A percentile compares a stretch with the other conserved stretches of the same genome.
phyloP scores from a whole-genome alignment of 768 basidiomycete species.

The Agrocybe chaxingu region DNA sequence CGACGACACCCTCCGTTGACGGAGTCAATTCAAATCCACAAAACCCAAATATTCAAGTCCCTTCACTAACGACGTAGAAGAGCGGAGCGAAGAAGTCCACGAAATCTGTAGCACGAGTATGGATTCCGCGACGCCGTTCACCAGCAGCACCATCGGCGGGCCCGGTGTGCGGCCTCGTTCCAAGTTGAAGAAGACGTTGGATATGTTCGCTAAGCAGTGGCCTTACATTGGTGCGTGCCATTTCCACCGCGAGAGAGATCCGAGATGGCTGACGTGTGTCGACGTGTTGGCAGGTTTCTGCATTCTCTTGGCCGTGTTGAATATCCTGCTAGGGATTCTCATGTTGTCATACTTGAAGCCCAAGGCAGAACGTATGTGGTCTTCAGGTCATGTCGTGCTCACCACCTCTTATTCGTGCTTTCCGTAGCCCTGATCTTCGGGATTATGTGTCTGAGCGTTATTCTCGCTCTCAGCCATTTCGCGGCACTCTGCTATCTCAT shows the following conservation, averaged over 20 bases:
- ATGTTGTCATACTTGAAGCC: conserved; percentile 25
- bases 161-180: conserved; percentile 15
- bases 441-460: conserved; percentile 20
- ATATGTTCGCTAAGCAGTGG: conserved; percentile 18
- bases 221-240: conserved; percentile 20
- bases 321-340: conserved; percentile 25
- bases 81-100: not conserved
- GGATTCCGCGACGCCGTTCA: not conserved
- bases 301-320: conserved; percentile 23
- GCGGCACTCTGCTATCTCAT: conserved; percentile 25
- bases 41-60: not conserved
- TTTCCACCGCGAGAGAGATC: not conserved
- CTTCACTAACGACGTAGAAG: not conserved
- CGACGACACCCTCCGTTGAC: conserved; percentile 12
- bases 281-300: not conserved
- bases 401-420: not conserved
- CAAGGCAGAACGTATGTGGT: conserved; percentile 24
- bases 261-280: too few species aligned
- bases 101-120: not conserved
- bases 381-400: not conserved
- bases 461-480: conserved; percentile 26
- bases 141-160: conserved; percentile 15
- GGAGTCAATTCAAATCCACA: conserved; percentile 5
- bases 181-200: conserved; percentile 11
- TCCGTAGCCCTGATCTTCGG: conserved; percentile 24